A percentile compares a stretch with the other conserved stretches of the same genome.
Evolutionary conservation across 257 asterid species (phyloP).

Genomic region (Rhazya stricta): DNA sequence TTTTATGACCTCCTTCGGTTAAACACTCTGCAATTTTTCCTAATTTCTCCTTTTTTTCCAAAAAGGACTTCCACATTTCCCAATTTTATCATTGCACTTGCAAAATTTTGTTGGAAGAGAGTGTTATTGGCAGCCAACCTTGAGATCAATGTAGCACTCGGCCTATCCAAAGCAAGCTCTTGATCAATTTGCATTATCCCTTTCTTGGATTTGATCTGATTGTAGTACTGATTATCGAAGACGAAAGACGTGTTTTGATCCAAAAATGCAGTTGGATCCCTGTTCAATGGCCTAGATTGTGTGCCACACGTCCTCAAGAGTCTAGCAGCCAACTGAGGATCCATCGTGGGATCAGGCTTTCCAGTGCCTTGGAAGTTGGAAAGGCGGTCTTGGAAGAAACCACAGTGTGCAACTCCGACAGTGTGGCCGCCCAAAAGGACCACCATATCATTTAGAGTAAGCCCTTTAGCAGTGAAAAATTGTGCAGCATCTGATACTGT

Average conservation of each 20-base stretch:
- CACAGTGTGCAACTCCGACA: conserved; percentile 66
- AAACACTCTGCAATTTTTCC: conserved; percentile 25
- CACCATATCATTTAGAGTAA: conserved; percentile 57
- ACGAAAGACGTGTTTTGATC: conserved; percentile 63
- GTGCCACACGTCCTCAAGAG: conserved; percentile 40
- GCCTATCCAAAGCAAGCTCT: conserved; percentile 39
- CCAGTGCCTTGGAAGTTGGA: conserved; percentile 48
- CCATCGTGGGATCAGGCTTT: conserved; percentile 49
- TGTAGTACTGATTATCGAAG: conserved; percentile 56
- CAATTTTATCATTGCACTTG: conserved; percentile 28
- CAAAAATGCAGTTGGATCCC: conserved; percentile 45
- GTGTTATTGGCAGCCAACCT: conserved; percentile 20
- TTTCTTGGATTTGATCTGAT: conserved; percentile 39
- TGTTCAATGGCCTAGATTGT: conserved; percentile 12
- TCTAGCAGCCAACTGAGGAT: conserved; percentile 35
- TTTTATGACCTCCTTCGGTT: not conserved
- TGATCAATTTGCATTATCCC: conserved; percentile 71
- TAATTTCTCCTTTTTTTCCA: conserved; percentile 29
- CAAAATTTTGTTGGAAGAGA: conserved; percentile 17
- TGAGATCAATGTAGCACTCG: conserved; percentile 23
- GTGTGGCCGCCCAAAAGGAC: conserved; percentile 79
- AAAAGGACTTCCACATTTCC: conserved; percentile 28
- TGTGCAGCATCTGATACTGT: conserved; percentile 32
- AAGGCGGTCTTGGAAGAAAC: conserved; percentile 51
- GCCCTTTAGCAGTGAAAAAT: conserved; percentile 39